Conservation (phyloP, 345 rosid genomes). For the Salix viminalis region DNA sequence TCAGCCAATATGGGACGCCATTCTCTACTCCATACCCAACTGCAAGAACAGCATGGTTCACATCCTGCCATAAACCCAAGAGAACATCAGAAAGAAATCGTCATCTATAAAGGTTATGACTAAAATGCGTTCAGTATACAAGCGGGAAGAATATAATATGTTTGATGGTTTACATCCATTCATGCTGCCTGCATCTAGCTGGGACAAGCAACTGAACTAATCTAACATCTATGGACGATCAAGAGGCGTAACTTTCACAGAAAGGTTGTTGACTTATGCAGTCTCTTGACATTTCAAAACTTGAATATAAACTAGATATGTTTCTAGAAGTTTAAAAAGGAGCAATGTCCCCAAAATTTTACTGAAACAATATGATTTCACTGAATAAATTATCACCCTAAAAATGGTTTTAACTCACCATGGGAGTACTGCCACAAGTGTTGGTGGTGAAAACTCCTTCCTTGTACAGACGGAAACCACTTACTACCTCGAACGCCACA, state of each 20-base stretch:
- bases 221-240: neutral
- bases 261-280: neutral
- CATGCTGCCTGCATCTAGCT: neutral
- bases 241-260: neutral
- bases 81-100: neutral
- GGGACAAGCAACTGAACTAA: neutral
- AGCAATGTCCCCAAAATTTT: too few species aligned
- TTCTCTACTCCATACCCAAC: constrained; percentile 89
- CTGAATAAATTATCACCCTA: too few species aligned
- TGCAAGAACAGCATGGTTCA: constrained; percentile 95
- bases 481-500: constrained; percentile 80
- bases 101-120: neutral
- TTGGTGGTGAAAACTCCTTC: constrained; percentile 70
- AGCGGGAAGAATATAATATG: too few species aligned
- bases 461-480: constrained; percentile 61
- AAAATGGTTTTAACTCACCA: constrained; percentile 39
- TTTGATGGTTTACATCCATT: neutral
- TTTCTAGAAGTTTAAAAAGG: too few species aligned
- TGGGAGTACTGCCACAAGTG: constrained; percentile 63
- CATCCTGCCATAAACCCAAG: constrained; percentile 51
- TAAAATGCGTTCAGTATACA: too few species aligned
- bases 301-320: neutral
- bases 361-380: too few species aligned
- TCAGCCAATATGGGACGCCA: constrained; percentile 79
- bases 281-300: neutral